A percentile compares a stretch with the other conserved stretches of the same genome.
Evolutionary conservation across 2,329 filamentous ascomycete genomes (phyloP).

Genomic region (Fonsecaea erecta): DNA sequence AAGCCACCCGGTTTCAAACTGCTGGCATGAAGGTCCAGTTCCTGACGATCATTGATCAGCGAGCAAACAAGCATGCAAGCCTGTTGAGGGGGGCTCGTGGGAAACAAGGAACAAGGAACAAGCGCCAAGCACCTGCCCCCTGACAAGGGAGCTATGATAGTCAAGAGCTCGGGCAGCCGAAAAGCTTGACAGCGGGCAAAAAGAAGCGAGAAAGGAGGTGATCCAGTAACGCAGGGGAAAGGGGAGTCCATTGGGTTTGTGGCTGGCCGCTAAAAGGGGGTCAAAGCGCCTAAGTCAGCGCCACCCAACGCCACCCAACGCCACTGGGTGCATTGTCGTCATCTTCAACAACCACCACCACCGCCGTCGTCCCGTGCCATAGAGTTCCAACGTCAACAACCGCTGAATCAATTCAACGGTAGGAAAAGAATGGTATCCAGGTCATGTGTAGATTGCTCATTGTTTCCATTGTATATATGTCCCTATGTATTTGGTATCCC

Average conservation of each 20-base stretch:
- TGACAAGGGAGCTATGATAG: too few species aligned
- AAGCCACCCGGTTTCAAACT: slow-evolving; percentile 13
- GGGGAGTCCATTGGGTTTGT: neutral
- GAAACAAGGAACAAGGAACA: too few species aligned
- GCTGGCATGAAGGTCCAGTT: neutral
- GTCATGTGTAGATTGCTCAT: neutral
- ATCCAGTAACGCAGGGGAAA: neutral
- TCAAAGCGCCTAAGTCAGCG: neutral
- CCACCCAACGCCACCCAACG: neutral
- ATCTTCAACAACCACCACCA: neutral
- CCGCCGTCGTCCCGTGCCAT: neutral
- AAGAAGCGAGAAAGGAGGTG: neutral
- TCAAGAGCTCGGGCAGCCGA: neutral
- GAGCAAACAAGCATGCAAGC: too few species aligned
- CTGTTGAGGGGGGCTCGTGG: too few species aligned
- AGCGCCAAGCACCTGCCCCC: neutral
- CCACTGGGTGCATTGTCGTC: neutral
- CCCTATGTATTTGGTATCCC: slow-evolving; percentile 18
- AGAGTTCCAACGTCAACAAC: neutral
- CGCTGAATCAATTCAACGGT: neutral
- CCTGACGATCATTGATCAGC: slow-evolving; percentile 1
- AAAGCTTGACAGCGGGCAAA: neutral
- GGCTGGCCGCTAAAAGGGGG: neutral
- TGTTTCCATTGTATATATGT: neutral
- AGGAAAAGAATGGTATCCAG: neutral